phyloP scores from a whole-genome alignment of 768 basidiomycete species.

The Phylloporus rhodoxanthus region DNA sequence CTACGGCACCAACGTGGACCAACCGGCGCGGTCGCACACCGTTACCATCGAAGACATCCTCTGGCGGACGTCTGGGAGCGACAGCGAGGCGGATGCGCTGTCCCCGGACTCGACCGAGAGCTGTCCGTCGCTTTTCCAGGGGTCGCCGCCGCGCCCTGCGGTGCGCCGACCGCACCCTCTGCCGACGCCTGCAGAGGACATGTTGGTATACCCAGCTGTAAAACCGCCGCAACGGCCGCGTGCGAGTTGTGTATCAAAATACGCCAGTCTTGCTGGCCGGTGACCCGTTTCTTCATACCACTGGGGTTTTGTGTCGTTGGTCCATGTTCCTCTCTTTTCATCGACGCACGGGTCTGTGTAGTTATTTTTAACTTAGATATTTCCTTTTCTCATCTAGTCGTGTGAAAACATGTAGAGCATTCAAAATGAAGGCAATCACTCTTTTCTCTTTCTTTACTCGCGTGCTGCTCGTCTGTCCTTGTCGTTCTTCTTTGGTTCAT shows the following conservation, averaged over 20 bases:
- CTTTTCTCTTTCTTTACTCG: not conserved
- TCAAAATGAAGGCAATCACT: not conserved
- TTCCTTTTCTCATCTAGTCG: not conserved
- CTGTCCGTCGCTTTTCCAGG: constrained; percentile 9
- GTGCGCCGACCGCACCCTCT: constrained; percentile 40
- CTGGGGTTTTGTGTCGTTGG: not conserved
- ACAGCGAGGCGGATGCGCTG: constrained; percentile 16
- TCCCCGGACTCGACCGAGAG: constrained; percentile 21
- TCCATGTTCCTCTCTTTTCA: not conserved
- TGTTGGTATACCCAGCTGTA: constrained; percentile 32
- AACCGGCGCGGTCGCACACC: constrained; percentile 27
- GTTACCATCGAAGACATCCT: constrained; percentile 23
- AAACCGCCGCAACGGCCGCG: constrained; percentile 8
- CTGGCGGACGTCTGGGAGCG: constrained; percentile 22
- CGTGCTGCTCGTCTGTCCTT: constrained; percentile 16
- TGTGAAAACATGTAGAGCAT: constrained; percentile 10
- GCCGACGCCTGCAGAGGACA: constrained; percentile 51
- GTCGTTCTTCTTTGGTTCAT: constrained; percentile 9
- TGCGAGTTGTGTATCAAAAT: constrained; percentile 21
- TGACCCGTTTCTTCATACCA: constrained; percentile 8
- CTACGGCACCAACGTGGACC: constrained; percentile 18
- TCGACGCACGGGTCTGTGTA: not conserved
- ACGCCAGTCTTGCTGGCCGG: constrained; percentile 30
- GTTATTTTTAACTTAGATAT: not conserved
- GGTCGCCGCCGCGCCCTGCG: constrained; percentile 10